Evolutionary conservation across 2,329 filamentous ascomycete species (phyloP).

Genomic region (Daldinia sp.): DNA sequence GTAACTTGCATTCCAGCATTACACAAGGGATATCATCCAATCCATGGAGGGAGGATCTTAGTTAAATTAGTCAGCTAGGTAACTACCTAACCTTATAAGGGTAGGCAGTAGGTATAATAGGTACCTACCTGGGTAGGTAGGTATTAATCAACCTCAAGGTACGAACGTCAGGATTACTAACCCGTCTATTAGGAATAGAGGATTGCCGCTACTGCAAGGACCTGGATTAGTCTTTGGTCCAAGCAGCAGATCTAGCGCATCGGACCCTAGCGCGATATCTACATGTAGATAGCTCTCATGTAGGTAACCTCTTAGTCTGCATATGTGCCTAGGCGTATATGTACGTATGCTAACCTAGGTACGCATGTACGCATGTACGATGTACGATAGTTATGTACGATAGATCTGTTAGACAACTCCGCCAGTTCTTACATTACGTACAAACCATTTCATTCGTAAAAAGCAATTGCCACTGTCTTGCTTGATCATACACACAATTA

Average conservation of each 20-base stretch:
- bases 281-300: background rate
- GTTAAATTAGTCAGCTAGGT: too few relatives aligned
- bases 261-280: background rate
- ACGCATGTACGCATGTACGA: background rate
- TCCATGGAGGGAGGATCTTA: too few relatives aligned
- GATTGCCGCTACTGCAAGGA: slow-evolving; percentile 8
- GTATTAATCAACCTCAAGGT: too few relatives aligned
- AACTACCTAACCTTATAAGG: too few relatives aligned
- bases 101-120: too few relatives aligned
- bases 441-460: slow-evolving; percentile 32
- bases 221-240: background rate
- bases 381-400: background rate
- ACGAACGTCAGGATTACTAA: background rate
- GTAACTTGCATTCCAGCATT: too few relatives aligned
- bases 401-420: background rate
- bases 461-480: slow-evolving; percentile 24
- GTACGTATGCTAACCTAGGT: too few relatives aligned
- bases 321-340: background rate
- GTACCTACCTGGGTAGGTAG: background rate
- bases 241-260: background rate
- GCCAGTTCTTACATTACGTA: background rate
- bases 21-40: too few relatives aligned
- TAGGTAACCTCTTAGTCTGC: background rate
- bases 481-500: slow-evolving; percentile 33
- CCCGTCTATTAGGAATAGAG: background rate